Conservation (phyloP, 1,284 basidiomycete species). For the Cryptococcus sp. region DNA sequence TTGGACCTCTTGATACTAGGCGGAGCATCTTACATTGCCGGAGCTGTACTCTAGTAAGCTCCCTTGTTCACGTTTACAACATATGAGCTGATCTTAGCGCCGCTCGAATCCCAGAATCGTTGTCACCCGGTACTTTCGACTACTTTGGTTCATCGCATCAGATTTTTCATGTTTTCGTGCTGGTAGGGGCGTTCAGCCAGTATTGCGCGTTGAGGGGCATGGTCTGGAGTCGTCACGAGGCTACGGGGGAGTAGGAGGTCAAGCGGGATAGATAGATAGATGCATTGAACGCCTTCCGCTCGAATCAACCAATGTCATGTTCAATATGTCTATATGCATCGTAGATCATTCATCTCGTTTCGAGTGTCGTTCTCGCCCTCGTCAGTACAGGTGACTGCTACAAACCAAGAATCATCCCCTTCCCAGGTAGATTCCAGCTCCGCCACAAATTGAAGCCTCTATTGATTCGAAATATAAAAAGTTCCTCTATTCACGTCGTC, state of each 20-base stretch:
- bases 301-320: too few species aligned
- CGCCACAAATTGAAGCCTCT: too few species aligned
- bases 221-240: conserved; percentile 32
- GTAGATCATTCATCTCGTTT: too few species aligned
- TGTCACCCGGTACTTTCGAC: conserved; percentile 75
- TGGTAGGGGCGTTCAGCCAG: conserved; percentile 71
- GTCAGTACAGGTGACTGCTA: too few species aligned
- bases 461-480: too few species aligned
- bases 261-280: too few species aligned
- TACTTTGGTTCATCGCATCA: conserved; percentile 70
- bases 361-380: too few species aligned
- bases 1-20: conserved; percentile 64
- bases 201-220: conserved; percentile 52
- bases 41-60: conserved; percentile 76
- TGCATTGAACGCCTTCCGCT: too few species aligned
- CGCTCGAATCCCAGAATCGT: conserved; percentile 72
- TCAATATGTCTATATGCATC: too few species aligned
- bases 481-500: too few species aligned
- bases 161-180: conserved; percentile 79
- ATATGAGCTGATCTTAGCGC: conserved; percentile 54
- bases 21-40: conserved; percentile 64
- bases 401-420: too few species aligned
- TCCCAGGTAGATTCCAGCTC: too few species aligned
- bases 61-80: conserved; percentile 21
- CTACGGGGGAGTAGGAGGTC: conserved; percentile 1